A percentile compares a stretch with the other conserved stretches of the same genome.
Evolutionary conservation across 1,284 basidiomycete genomes (phyloP).

Genomic region (Melanopsichium pennsylvanicum): DNA sequence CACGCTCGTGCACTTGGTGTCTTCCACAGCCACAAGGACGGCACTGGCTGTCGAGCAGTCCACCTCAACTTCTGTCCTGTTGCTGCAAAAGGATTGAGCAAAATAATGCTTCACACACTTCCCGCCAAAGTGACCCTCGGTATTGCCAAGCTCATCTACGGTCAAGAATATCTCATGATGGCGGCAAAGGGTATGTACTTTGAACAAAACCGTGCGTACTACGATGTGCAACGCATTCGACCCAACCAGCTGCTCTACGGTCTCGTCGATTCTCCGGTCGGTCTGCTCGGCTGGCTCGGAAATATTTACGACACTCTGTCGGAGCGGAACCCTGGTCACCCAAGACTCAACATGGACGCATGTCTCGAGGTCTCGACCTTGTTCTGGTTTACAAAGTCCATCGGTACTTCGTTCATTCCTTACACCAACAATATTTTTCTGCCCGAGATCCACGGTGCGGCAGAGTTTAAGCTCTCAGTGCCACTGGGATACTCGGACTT

Average conservation of each 20-base stretch:
- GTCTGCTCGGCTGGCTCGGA: constrained; percentile 49
- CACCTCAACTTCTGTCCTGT: constrained; percentile 60
- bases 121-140: constrained; percentile 35
- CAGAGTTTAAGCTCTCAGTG: constrained; percentile 33
- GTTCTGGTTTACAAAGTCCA: constrained; percentile 47
- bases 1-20: constrained; percentile 44
- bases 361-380: constrained; percentile 38
- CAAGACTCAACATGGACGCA: constrained; percentile 35
- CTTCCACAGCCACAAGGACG: constrained; percentile 41
- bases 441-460: constrained; percentile 33
- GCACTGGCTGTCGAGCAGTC: constrained; percentile 49
- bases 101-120: constrained; percentile 33
- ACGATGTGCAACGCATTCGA: constrained; percentile 42
- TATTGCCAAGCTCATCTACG: constrained; percentile 36
- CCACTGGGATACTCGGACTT: constrained; percentile 52
- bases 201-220: constrained; percentile 45
- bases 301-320: constrained; percentile 44
- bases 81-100: constrained; percentile 32
- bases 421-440: constrained; percentile 49
- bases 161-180: constrained; percentile 33
- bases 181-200: constrained; percentile 35
- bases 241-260: constrained; percentile 47
- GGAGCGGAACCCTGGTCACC: constrained; percentile 19
- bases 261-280: constrained; percentile 50
- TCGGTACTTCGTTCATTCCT: constrained; percentile 53